Conservation (phyloP, 768 basidiomycete species). For the Rhizopogon vulgaris region DNA sequence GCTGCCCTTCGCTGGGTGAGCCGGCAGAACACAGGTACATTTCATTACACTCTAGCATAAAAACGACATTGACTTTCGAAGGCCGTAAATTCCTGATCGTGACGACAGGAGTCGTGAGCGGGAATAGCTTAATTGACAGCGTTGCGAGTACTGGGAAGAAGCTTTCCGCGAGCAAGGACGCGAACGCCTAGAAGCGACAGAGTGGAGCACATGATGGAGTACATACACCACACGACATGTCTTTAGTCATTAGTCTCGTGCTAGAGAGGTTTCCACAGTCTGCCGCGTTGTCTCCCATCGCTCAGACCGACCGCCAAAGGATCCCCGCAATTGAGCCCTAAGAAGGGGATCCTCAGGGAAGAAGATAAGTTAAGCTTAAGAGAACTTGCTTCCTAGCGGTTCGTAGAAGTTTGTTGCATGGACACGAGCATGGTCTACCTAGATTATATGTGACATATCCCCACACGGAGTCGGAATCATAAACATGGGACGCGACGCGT, state of each 20-base stretch:
- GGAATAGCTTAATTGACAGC: slow-evolving; percentile 64
- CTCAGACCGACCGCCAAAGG: not conserved
- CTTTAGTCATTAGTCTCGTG: not conserved
- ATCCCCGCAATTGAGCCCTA: not conserved
- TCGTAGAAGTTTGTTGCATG: not conserved
- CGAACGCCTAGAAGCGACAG: slow-evolving; percentile 28
- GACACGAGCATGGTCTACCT: not conserved
- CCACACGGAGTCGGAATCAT: slow-evolving; percentile 2
- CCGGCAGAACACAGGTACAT: slow-evolving; percentile 71
- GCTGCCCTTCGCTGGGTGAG: slow-evolving; percentile 91
- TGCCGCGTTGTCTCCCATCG: not conserved
- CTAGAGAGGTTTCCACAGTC: not conserved
- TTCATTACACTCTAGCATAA: not conserved
- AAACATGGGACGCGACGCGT: slow-evolving; percentile 41
- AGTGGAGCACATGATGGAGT: not conserved
- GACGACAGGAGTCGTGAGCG: slow-evolving; percentile 87
- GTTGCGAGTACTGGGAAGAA: slow-evolving; percentile 41
- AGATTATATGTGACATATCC: not conserved
- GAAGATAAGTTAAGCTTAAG: not conserved
- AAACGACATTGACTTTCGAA: slow-evolving; percentile 26
- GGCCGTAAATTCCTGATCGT: slow-evolving; percentile 86
- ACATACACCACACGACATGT: not conserved
- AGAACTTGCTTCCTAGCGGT: not conserved
- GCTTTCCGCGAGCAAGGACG: slow-evolving; percentile 32
- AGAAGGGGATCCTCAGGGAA: not conserved